A percentile compares a stretch with the other conserved stretches of the same genome.
Conservation (phyloP, 2,329 filamentous ascomycete genomes). For the Fusarium annulatum region DNA sequence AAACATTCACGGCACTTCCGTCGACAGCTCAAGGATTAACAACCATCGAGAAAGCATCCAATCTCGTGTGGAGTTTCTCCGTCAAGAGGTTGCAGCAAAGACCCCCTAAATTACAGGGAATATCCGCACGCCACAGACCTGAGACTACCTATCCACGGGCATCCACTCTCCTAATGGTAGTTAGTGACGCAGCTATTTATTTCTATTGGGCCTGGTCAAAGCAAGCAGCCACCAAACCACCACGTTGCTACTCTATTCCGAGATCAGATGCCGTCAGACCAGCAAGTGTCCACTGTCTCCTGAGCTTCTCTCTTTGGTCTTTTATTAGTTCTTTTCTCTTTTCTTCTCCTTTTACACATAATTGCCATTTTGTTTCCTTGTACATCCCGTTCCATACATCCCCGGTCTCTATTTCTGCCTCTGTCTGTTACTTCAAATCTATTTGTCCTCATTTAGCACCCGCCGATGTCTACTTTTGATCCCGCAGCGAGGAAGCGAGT, state of each 20-base stretch:
- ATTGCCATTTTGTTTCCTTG: neutral
- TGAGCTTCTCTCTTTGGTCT: conserved; percentile 24
- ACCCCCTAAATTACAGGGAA: conserved; percentile 30
- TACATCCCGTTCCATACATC: neutral
- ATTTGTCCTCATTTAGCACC: conserved; percentile 15
- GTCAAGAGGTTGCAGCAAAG: conserved; percentile 22
- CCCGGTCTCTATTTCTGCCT: neutral
- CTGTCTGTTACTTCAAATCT: neutral
- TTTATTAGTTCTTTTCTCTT: neutral
- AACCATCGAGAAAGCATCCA: neutral
- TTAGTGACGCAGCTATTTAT: conserved; percentile 16
- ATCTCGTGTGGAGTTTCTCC: conserved; percentile 1
- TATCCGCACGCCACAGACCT: conserved; percentile 22
- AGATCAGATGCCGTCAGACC: conserved; percentile 33
- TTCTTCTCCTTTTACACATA: neutral
- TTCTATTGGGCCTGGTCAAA: conserved; percentile 20
- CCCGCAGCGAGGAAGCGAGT: conserved; percentile 78
- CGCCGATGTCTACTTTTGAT: conserved; percentile 59
- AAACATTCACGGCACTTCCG: conserved; percentile 21
- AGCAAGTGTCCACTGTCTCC: conserved; percentile 38
- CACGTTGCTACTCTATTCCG: conserved; percentile 21
- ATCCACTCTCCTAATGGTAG: neutral
- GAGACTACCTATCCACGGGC: conserved; percentile 3
- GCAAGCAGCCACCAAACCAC: conserved; percentile 33
- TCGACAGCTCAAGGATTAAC: neutral